Evolutionary conservation across 2,329 filamentous ascomycete genomes (phyloP).

Genomic region (Dryadomyces quercus-mongolicae): DNA sequence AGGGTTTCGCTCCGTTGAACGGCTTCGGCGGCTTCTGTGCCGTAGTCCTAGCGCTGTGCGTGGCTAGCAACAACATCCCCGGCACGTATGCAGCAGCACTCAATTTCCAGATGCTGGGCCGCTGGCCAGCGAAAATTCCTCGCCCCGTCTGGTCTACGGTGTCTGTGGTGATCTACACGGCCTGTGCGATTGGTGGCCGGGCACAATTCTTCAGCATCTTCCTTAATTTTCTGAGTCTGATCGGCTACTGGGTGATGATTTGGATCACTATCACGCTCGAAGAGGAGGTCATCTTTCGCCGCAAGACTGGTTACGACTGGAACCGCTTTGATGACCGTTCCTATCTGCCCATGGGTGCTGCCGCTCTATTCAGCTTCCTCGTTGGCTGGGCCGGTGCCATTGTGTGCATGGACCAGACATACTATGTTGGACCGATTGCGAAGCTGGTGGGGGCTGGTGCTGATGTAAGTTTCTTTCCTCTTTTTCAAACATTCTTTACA

Average conservation of each 20-base stretch:
- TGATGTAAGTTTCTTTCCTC: conserved; percentile 3
- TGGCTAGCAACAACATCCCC: conserved; percentile 54
- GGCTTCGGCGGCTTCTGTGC: conserved; percentile 56
- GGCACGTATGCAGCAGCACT: conserved; percentile 53
- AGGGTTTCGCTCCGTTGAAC: conserved; percentile 45
- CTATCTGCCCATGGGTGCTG: conserved; percentile 49
- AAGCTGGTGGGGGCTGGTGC: conserved; percentile 13
- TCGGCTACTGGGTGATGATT: conserved; percentile 61
- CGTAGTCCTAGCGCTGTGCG: conserved; percentile 49
- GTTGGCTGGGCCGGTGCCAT: conserved; percentile 54
- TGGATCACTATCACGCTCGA: conserved; percentile 51
- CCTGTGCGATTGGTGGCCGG: conserved; percentile 53
- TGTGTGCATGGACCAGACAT: conserved; percentile 56
- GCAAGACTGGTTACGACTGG: conserved; percentile 43
- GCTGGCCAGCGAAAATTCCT: conserved; percentile 44
- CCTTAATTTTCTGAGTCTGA: conserved; percentile 56
- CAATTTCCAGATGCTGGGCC: conserved; percentile 54
- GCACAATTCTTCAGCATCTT: conserved; percentile 51
- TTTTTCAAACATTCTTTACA: not conserved
- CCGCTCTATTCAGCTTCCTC: conserved; percentile 48
- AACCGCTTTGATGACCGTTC: conserved; percentile 45
- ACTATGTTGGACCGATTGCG: conserved; percentile 48
- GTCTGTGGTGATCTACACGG: conserved; percentile 48
- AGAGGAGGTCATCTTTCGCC: conserved; percentile 51
- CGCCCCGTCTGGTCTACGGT: conserved; percentile 53